Conservation (phyloP, 202 grass and related monocot genomes). For the Hordeum pubiflorum region DNA sequence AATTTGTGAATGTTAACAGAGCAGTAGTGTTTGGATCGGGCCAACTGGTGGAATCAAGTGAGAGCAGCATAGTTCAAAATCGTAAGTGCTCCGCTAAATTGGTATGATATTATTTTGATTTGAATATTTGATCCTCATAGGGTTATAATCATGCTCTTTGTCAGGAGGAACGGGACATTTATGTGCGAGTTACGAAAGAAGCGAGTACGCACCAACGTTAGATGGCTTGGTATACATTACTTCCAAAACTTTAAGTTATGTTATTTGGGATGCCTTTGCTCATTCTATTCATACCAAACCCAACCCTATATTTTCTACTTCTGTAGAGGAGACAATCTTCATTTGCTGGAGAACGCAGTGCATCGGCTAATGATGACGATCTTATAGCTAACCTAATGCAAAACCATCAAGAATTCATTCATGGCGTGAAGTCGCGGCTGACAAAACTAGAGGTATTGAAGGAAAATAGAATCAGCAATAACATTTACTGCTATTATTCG, state of each 20-base stretch:
- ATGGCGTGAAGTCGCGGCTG: slow-evolving; percentile 40
- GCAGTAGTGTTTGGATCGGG: slow-evolving; percentile 9
- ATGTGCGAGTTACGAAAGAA: slow-evolving; percentile 43
- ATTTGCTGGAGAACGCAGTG: slow-evolving; percentile 40
- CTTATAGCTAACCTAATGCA: slow-evolving; percentile 54
- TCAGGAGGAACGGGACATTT: slow-evolving; percentile 37
- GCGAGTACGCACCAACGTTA: slow-evolving; percentile 29
- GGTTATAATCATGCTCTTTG: slow-evolving; percentile 15
- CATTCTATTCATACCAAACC: background rate
- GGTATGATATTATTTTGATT: background rate
- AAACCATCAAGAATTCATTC: slow-evolving; percentile 69
- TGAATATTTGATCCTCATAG: background rate
- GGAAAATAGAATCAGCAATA: background rate
- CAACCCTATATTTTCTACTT: slow-evolving; percentile 20
- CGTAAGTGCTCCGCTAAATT: slow-evolving; percentile 37
- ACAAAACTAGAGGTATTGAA: slow-evolving; percentile 69
- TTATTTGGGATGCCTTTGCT: slow-evolving; percentile 15
- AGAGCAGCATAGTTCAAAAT: slow-evolving; percentile 25
- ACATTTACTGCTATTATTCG: background rate
- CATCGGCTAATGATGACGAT: slow-evolving; percentile 52
- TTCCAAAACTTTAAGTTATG: slow-evolving; percentile 13
- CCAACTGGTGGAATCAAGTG: slow-evolving; percentile 18
- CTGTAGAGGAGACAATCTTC: slow-evolving; percentile 43
- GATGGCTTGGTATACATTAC: slow-evolving; percentile 35
- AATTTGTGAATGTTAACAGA: slow-evolving; percentile 16